A percentile compares a stretch with the other conserved stretches of the same genome.
Evolutionary conservation across 441 rosid genomes (phyloP).

Genomic region (Rhodomyrtus psidioides): DNA sequence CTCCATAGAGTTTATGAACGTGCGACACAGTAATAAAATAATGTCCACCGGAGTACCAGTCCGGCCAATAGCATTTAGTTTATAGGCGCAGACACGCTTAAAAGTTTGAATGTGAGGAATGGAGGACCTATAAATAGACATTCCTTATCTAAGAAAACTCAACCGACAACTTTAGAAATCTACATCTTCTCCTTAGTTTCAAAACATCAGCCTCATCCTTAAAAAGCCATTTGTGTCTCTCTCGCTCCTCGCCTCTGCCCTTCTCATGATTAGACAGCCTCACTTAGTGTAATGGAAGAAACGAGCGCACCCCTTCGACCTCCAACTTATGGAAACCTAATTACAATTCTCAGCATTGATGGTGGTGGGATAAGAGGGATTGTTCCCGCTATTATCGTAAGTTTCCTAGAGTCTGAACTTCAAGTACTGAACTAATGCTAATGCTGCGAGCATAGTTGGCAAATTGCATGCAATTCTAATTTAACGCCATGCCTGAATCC

Average conservation of each 20-base stretch:
- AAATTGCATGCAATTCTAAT: background rate
- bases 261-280: background rate
- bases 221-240: background rate
- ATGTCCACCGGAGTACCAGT: background rate
- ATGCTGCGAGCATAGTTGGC: background rate
- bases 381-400: slow-evolving; percentile 1
- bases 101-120: background rate
- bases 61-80: background rate
- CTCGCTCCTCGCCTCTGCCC: background rate
- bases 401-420: slow-evolving; percentile 6
- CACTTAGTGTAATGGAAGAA: background rate
- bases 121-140: background rate
- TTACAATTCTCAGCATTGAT: slow-evolving; percentile 3
- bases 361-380: slow-evolving; percentile 4
- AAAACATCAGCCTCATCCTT: background rate
- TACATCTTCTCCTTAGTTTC: background rate
- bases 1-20: background rate
- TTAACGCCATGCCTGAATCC: background rate
- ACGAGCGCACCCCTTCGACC: background rate
- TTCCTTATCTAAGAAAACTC: background rate
- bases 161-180: background rate
- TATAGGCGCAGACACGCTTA: background rate
- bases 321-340: background rate
- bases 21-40: background rate
- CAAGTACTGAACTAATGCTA: background rate